phyloP scores from a whole-genome alignment of 306 rosid genomes.

The Lagenaria siceraria region DNA sequence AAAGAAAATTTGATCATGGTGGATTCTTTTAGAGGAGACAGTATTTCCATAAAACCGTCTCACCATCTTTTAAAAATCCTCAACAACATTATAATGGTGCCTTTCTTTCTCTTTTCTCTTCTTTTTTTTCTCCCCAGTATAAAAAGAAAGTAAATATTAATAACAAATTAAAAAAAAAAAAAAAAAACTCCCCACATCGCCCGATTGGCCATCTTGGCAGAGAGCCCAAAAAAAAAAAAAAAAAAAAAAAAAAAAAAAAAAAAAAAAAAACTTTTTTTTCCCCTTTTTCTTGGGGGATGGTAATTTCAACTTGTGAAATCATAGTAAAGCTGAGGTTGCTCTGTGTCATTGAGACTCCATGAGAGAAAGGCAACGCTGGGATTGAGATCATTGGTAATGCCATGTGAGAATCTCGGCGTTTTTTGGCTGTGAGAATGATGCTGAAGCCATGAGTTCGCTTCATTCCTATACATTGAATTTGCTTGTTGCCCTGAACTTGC shows the following conservation, averaged over 20 bases:
- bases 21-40: slow-evolving; percentile 1
- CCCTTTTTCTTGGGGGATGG: not conserved
- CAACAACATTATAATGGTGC: not conserved
- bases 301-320: slow-evolving; percentile 57
- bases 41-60: slow-evolving; percentile 8
- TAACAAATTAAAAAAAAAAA: not conserved
- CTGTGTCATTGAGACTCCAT: slow-evolving; percentile 82
- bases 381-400: slow-evolving; percentile 36
- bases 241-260: not conserved
- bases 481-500: slow-evolving; percentile 3
- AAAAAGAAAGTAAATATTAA: slow-evolving; percentile 3
- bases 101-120: not conserved
- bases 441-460: not conserved
- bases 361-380: slow-evolving; percentile 62
- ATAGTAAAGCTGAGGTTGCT: slow-evolving; percentile 65
- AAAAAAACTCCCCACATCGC: not conserved
- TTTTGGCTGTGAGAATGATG: slow-evolving; percentile 38
- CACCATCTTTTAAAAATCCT: slow-evolving; percentile 1
- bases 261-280: not conserved
- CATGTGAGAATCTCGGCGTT: slow-evolving; percentile 41
- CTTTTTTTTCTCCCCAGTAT: not conserved
- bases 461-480: not conserved
- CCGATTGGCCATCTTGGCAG: not conserved
- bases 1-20: not conserved
- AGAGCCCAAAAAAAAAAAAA: not conserved